phyloP scores from a whole-genome alignment of 306 rosid genomes.

The Echinosophora koreensis region DNA sequence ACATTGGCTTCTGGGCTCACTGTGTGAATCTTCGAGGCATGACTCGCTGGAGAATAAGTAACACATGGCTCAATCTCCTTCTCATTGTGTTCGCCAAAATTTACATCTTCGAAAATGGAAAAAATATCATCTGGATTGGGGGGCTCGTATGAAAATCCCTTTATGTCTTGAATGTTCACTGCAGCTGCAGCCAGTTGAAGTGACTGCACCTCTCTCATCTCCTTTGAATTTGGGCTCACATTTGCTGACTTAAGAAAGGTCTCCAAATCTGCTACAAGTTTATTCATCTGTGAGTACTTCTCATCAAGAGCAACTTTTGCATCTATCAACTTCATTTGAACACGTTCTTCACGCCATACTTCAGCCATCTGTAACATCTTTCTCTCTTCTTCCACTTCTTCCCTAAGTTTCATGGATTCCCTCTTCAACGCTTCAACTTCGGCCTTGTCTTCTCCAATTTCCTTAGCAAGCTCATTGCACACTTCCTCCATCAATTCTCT shows the following conservation, averaged over 20 bases:
- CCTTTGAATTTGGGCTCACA: conserved; percentile 66
- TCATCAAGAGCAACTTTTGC: conserved; percentile 92
- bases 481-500: conserved; percentile 86
- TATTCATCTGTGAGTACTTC: conserved; percentile 87
- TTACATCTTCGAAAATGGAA: conserved; percentile 76
- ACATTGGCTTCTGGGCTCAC: conserved; percentile 71
- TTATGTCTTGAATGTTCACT: conserved; percentile 71
- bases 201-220: conserved; percentile 66
- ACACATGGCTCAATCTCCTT: conserved; percentile 78
- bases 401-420: conserved; percentile 70
- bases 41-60: conserved; percentile 71
- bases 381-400: conserved; percentile 90
- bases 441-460: conserved; percentile 93
- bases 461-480: conserved; percentile 94
- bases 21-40: conserved; percentile 72
- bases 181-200: conserved; percentile 74
- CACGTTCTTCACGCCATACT: conserved; percentile 99
- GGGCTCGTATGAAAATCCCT: conserved; percentile 78
- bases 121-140: conserved; percentile 80
- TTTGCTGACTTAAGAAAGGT: conserved; percentile 58
- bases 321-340: conserved; percentile 93
- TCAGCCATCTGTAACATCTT: conserved; percentile 96
- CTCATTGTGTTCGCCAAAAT: conserved; percentile 66
- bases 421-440: conserved; percentile 81
- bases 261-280: conserved; percentile 76